phyloP scores from a whole-genome alignment of 1,284 basidiomycete species.

The Cerrena zonata region DNA sequence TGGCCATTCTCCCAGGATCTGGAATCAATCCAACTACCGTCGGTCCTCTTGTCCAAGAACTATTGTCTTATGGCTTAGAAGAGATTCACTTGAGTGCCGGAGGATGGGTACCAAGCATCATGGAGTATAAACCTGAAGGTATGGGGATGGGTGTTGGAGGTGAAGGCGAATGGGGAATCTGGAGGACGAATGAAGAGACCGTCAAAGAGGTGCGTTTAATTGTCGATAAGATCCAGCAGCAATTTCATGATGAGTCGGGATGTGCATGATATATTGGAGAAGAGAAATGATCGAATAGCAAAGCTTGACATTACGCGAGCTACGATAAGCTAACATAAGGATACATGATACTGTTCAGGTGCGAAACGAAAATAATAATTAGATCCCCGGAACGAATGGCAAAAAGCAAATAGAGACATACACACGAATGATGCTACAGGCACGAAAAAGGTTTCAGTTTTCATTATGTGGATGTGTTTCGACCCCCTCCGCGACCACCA shows the following conservation, averaged over 20 bases:
- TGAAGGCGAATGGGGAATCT: slow-evolving; percentile 58
- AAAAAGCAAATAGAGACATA: not conserved
- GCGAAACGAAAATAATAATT: not conserved
- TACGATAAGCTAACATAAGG: not conserved
- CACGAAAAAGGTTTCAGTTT: not conserved
- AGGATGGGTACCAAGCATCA: slow-evolving; percentile 48
- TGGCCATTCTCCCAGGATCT: slow-evolving; percentile 63
- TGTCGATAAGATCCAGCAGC: slow-evolving; percentile 28
- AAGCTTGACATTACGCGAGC: not conserved
- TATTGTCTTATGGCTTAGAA: slow-evolving; percentile 49
- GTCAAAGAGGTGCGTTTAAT: slow-evolving; percentile 48
- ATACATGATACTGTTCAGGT: slow-evolving; percentile 1
- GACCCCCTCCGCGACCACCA: slow-evolving; percentile 17
- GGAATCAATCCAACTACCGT: slow-evolving; percentile 59
- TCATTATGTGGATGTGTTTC: slow-evolving; percentile 2
- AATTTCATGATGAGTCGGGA: not conserved
- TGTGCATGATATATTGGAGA: not conserved
- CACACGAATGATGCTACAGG: not conserved
- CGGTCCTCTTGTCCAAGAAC: slow-evolving; percentile 37
- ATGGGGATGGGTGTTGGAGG: slow-evolving; percentile 65
- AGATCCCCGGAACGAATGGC: not conserved
- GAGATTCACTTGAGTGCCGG: slow-evolving; percentile 74
- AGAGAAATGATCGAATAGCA: not conserved
- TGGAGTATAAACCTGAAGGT: slow-evolving; percentile 45
- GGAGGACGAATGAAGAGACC: slow-evolving; percentile 51